Percentiles rank a stretch among this genome's conserved stretches.
These are phyloP conservation scores for Hypoxylon sp. DNA, from an alignment of 2,329 filamentous ascomycete genomes.

Conservation along the genomic window DNA sequence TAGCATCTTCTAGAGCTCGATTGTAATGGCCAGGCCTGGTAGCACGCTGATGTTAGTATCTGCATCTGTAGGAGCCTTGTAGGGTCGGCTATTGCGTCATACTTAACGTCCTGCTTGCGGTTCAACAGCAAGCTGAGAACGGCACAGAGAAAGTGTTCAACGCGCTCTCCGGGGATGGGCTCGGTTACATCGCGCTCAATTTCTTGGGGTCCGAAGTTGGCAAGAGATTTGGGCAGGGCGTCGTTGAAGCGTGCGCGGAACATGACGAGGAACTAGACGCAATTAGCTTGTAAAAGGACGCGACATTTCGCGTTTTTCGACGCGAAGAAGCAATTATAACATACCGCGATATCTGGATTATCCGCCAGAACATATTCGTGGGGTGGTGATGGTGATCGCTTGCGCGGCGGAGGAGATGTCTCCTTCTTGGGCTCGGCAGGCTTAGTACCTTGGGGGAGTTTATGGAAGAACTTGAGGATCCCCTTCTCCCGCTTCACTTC, in stretches of 20 bases:
- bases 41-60: slow-evolving; percentile 43
- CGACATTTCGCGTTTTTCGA: slow-evolving; percentile 68
- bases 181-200: slow-evolving; percentile 89
- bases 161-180: slow-evolving; percentile 82
- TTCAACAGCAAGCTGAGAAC: slow-evolving; percentile 90
- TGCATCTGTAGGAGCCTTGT: slow-evolving; percentile 14
- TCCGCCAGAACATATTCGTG: slow-evolving; percentile 93
- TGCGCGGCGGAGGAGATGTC: slow-evolving; percentile 77
- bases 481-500: slow-evolving; percentile 68
- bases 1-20: slow-evolving; percentile 92
- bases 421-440: slow-evolving; percentile 65
- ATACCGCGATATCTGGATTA: slow-evolving; percentile 91
- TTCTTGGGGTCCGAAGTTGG: slow-evolving; percentile 95
- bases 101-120: slow-evolving; percentile 99
- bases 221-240: slow-evolving; percentile 86
- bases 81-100: slow-evolving; percentile 59
- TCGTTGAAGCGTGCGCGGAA: slow-evolving; percentile 95
- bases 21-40: slow-evolving; percentile 90
- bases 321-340: slow-evolving; percentile 65
- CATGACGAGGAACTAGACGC: slow-evolving; percentile 91
- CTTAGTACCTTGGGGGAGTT: slow-evolving; percentile 64
- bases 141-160: slow-evolving; percentile 91
- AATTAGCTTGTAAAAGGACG: slow-evolving; percentile 60
- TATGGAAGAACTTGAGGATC: slow-evolving; percentile 78
- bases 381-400: slow-evolving; percentile 87